These are phyloP conservation scores for Kodamaea laetipori DNA, from an alignment of 805 yeast genomes.

Conservation along the genomic window DNA sequence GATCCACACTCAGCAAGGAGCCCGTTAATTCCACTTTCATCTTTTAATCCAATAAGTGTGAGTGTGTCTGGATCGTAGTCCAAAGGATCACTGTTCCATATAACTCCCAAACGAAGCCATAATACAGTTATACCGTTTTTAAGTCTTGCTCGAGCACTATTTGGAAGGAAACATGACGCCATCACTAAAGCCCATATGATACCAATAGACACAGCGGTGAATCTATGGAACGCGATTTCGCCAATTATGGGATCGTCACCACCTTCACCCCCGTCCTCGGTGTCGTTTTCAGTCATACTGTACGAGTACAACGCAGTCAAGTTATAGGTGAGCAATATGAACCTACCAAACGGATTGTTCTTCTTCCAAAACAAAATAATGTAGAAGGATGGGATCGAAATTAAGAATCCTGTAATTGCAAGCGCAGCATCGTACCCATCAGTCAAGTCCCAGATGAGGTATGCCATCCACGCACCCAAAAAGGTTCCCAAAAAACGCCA, in stretches of 20 bases:
- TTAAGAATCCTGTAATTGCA: slow-evolving; percentile 49
- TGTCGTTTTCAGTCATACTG: slow-evolving; percentile 60
- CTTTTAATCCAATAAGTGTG: slow-evolving; percentile 45
- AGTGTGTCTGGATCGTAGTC: slow-evolving; percentile 37
- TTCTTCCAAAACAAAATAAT: slow-evolving; percentile 70
- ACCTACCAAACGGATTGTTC: slow-evolving; percentile 66
- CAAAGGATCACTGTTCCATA: slow-evolving; percentile 78
- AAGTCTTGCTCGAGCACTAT: slow-evolving; percentile 70
- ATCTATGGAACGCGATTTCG: slow-evolving; percentile 79
- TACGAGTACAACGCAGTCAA: slow-evolving; percentile 77
- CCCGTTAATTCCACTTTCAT: slow-evolving; percentile 48
- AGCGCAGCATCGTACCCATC: slow-evolving; percentile 57
- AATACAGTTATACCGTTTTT: slow-evolving; percentile 64
- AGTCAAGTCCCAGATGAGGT: slow-evolving; percentile 56
- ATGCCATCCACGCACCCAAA: slow-evolving; percentile 68
- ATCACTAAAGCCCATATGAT: slow-evolving; percentile 75
- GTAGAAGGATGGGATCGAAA: slow-evolving; percentile 50
- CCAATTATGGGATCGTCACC: slow-evolving; percentile 66
- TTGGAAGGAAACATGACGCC: slow-evolving; percentile 68
- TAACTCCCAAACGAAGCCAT: slow-evolving; percentile 79
- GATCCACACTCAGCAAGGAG: slow-evolving; percentile 62
- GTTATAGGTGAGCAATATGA: slow-evolving; percentile 73
- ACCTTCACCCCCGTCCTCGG: slow-evolving; percentile 65
- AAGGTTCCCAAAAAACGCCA: slow-evolving; percentile 77
- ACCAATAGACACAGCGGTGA: slow-evolving; percentile 70